Conservation (phyloP, 345 rosid species). For the Rhodamnia rubescens region DNA sequence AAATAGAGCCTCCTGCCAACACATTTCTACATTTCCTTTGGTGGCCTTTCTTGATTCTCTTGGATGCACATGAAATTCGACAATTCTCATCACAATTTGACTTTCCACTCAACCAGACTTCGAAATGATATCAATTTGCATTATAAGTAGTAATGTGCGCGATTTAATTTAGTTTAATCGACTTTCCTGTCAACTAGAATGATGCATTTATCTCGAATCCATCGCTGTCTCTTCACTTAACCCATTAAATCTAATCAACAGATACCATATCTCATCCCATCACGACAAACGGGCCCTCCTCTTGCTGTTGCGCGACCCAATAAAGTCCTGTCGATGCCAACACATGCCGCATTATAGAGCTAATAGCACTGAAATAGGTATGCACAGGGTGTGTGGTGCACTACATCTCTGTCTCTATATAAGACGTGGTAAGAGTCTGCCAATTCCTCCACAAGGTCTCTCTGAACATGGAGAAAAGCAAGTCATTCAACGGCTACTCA, state of each 20-base stretch:
- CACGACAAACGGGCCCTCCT: background rate
- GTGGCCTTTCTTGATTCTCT: background rate
- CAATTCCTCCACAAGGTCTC: background rate
- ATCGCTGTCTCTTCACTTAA: background rate
- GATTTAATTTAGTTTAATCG: background rate
- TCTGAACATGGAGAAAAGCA: slow-evolving; percentile 44
- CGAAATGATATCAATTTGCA: background rate
- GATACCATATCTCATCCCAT: background rate
- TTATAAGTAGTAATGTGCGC: background rate
- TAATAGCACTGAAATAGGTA: background rate
- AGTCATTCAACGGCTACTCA: slow-evolving; percentile 31
- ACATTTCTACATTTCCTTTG: background rate
- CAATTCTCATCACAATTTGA: background rate
- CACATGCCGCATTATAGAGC: background rate
- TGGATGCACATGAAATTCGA: background rate
- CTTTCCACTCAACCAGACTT: background rate
- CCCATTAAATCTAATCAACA: background rate
- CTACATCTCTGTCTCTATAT: background rate
- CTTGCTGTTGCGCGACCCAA: background rate
- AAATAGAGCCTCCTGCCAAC: background rate
- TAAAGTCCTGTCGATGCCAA: background rate
- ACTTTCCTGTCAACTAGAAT: background rate
- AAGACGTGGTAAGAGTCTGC: background rate
- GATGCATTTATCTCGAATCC: background rate
- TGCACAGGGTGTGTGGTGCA: background rate